Evolutionary conservation across 768 basidiomycete genomes (phyloP).

Genomic region (Amanita muscaria): DNA sequence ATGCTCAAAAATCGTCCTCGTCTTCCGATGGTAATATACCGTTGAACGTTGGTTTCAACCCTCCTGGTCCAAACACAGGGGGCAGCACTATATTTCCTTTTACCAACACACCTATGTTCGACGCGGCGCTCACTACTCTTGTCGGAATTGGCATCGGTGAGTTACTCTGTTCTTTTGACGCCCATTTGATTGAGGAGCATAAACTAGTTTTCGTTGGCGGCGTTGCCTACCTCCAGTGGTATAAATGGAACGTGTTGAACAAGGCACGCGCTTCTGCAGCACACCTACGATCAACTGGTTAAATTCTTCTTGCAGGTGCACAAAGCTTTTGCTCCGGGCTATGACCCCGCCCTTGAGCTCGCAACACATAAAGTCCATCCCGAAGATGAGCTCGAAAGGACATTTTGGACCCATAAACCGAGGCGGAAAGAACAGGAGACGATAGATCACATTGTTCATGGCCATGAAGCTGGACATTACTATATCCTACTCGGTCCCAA

Average conservation of each 20-base stretch:
- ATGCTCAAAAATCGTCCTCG: too few relatives aligned
- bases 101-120: slow-evolving; percentile 36
- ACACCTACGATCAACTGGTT: slow-evolving; percentile 4
- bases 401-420: slow-evolving; percentile 51
- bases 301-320: slow-evolving; percentile 50
- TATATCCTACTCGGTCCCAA: slow-evolving; percentile 74
- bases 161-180: slow-evolving; percentile 11
- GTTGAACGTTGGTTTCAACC: slow-evolving; percentile 32
- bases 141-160: slow-evolving; percentile 54
- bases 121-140: slow-evolving; percentile 50
- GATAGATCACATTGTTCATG: slow-evolving; percentile 74
- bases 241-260: slow-evolving; percentile 72
- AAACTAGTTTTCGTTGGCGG: slow-evolving; percentile 59
- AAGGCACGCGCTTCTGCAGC: slow-evolving; percentile 41
- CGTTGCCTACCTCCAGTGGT: slow-evolving; percentile 65
- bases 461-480: slow-evolving; percentile 63
- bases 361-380: slow-evolving; percentile 34
- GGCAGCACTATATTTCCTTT: slow-evolving; percentile 26
- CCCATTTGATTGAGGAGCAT: slow-evolving; percentile 7
- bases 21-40: slow-evolving; percentile 32
- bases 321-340: slow-evolving; percentile 68
- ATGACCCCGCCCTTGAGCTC: slow-evolving; percentile 75
- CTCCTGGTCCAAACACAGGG: too few relatives aligned
- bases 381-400: slow-evolving; percentile 25
- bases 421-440: slow-evolving; percentile 65